Evolutionary conservation across 768 basidiomycete genomes (phyloP).

Genomic region (Lentinula aciculospora): DNA sequence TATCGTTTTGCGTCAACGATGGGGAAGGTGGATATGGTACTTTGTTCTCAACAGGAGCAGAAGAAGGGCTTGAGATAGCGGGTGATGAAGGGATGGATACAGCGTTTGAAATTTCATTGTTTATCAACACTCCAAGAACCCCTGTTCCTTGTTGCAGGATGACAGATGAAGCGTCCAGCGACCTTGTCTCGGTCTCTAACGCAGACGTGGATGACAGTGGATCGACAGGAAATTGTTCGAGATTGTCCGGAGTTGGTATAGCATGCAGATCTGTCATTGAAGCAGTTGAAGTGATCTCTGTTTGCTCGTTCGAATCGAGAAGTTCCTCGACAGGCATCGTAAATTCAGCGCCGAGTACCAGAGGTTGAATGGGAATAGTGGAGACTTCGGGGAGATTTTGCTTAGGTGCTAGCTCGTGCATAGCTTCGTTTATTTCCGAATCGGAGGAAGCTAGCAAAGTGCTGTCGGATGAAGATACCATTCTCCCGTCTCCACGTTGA

Average conservation of each 20-base stretch:
- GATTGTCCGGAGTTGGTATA: not conserved
- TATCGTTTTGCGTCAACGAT: not conserved
- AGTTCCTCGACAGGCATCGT: not conserved
- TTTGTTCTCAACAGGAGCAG: not conserved
- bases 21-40: not conserved
- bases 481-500: not conserved
- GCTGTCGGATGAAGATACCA: not conserved
- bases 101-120: not conserved
- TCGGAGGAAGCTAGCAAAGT: not conserved
- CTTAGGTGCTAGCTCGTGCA: not conserved
- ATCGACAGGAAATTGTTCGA: not conserved
- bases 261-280: not conserved
- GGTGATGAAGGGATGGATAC: not conserved
- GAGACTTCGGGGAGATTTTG: not conserved
- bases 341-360: not conserved
- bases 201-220: not conserved
- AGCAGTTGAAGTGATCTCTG: not conserved
- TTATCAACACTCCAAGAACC: not conserved
- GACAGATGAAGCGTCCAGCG: not conserved
- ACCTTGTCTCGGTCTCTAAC: not conserved
- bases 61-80: not conserved
- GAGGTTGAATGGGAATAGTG: not conserved
- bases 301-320: not conserved
- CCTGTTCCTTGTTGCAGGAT: not conserved
- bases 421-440: not conserved